These are phyloP conservation scores for Globisporangium apiculatum DNA, from an alignment of 352 stramenopile species.

Conservation along the genomic window DNA sequence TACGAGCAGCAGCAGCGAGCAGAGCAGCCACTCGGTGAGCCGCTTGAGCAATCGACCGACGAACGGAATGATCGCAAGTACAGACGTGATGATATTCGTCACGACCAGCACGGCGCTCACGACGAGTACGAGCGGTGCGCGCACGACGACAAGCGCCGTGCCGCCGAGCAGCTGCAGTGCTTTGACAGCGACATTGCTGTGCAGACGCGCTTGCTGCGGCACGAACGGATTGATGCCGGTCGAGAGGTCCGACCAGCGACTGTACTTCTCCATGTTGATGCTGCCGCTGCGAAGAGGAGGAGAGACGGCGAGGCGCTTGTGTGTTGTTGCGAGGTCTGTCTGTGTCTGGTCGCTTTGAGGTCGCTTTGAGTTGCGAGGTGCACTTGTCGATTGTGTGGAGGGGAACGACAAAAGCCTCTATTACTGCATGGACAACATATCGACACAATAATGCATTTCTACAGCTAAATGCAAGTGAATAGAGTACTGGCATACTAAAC, in stretches of 20 bases:
- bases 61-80: slow-evolving; percentile 59
- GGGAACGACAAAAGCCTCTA: no score
- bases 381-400: background rate
- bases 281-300: background rate
- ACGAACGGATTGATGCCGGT: slow-evolving; percentile 87
- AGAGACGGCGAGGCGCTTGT: background rate
- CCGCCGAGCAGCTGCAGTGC: slow-evolving; percentile 38
- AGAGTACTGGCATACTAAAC: no score
- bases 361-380: no score
- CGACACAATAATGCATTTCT: no score
- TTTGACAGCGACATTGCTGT: slow-evolving; percentile 28
- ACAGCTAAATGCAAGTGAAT: no score
- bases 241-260: slow-evolving; percentile 74
- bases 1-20: slow-evolving; percentile 53
- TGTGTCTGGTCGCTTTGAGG: no score
- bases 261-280: slow-evolving; percentile 78
- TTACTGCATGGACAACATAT: no score
- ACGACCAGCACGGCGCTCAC: slow-evolving; percentile 28
- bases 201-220: slow-evolving; percentile 55
- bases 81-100: slow-evolving; percentile 41
- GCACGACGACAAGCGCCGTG: slow-evolving; percentile 37
- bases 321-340: background rate
- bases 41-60: slow-evolving; percentile 64
- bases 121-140: slow-evolving; percentile 45
- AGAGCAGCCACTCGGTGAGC: slow-evolving; percentile 63